Evolutionary conservation across 495 filamentous ascomycete genomes (phyloP).

Genomic region (Penicillium silybi): DNA sequence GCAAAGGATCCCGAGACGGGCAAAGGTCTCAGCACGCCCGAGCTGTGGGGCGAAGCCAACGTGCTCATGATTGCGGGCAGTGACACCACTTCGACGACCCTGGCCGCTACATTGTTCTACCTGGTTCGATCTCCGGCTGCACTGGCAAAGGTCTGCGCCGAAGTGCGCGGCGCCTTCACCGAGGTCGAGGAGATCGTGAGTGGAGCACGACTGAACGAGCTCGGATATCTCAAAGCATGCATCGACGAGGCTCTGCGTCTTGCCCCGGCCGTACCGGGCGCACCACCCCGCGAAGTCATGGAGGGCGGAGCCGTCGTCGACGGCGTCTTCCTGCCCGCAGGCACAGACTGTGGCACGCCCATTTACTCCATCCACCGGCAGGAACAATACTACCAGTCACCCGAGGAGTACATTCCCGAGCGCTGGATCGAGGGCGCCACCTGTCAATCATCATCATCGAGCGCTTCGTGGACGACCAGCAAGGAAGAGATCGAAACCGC

Average conservation of each 20-base stretch:
- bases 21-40: conserved; percentile 58
- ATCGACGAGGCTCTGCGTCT: conserved; percentile 64
- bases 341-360: conserved; percentile 49
- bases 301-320: conserved; percentile 52
- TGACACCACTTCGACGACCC: conserved; percentile 56
- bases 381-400: conserved; percentile 48
- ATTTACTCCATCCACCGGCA: conserved; percentile 57
- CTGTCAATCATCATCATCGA: conserved; percentile 18
- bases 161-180: conserved; percentile 51
- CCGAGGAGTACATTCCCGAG: conserved; percentile 47
- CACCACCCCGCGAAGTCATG: conserved; percentile 54
- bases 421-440: conserved; percentile 50
- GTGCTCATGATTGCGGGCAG: conserved; percentile 56
- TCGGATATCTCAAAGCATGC: conserved; percentile 56
- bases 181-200: conserved; percentile 52
- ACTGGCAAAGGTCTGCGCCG: conserved; percentile 42
- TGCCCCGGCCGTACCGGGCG: conserved; percentile 55
- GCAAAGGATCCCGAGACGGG: conserved; percentile 58
- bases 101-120: conserved; percentile 61
- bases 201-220: conserved; percentile 45
- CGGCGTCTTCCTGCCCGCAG: conserved; percentile 47
- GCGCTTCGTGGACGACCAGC: conserved; percentile 27
- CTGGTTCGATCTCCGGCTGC: conserved; percentile 47
- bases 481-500: conserved; percentile 39
- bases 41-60: conserved; percentile 70